Base-by-base conservation (phyloP, 306 rosid species). In the Coriaria nepalensis region DNA sequence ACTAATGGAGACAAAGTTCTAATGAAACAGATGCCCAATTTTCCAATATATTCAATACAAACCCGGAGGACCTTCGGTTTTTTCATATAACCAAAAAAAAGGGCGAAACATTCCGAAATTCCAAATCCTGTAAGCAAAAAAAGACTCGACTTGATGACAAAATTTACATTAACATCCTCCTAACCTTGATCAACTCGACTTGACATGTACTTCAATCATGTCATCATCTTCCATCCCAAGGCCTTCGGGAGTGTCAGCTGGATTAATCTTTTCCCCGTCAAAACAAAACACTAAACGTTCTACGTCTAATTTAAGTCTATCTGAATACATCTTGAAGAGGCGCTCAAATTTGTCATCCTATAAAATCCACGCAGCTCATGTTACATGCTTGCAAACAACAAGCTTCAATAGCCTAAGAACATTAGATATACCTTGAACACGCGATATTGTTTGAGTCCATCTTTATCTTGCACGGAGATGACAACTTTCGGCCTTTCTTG, bases 281-380 rank as follows among this genome's bases (percentile, higher is more conserved):
- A 90, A 90, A 44, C 69, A 50, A 56, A 90, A 71, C 12, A 75
- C 82, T 43, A 90, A 64, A 46, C 45, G 75, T 56, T 60, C 61
- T 2, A 12, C 51, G 65, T 79, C 94, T 34, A 80, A 69, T 66
- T 70, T 79, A 56, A 51, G 60, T 61, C 75, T 90, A 37, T 79
- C 87, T 0, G 94, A 78, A 41, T 90, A 81, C 60, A 70, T 43
- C 64, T 79, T 81, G 69, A 77, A 73, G 49, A 90, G 67, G 69
- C 95, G 70, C 69, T 79, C 98, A 56, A 90, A 78, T 56, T 69
- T 81, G 68, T 90, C 95, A 50, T 90, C 94, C 97, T 85, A 47
- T 55, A 64, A 55, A 56, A 53, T 49, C 34, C 55, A 43, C 40
- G 33, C 35, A 44, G 34, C 7, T 13, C 8, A n/a, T 7, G 46